Evolutionary conservation across 352 stramenopile species (phyloP).

Genomic region (Nothophytophthora sp.): DNA sequence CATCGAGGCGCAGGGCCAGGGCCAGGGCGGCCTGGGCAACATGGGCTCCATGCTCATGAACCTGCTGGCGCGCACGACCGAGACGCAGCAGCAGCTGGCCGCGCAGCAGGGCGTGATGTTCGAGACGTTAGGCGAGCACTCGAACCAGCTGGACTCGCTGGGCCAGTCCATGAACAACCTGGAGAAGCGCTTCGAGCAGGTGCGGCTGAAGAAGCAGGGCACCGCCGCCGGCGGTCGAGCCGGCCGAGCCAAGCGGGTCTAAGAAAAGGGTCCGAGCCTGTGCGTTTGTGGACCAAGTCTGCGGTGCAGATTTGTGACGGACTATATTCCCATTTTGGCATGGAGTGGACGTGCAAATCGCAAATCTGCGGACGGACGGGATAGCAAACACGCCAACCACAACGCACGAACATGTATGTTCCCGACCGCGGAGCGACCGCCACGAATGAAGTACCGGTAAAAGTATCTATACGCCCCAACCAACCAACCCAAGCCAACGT

Average conservation of each 20-base stretch:
- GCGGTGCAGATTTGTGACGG: too few species aligned
- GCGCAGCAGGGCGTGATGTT: constrained; percentile 89
- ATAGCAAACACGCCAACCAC: too few species aligned
- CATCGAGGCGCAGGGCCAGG: constrained; percentile 64
- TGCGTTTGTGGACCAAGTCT: too few species aligned
- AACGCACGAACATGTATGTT: too few species aligned
- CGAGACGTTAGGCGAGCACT: constrained; percentile 84
- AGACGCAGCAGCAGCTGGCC: constrained; percentile 86
- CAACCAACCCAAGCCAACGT: constrained; percentile 23
- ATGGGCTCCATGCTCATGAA: constrained; percentile 91
- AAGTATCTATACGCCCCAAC: constrained; percentile 37
- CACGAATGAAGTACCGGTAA: constrained; percentile 37
- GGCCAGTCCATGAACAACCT: constrained; percentile 74
- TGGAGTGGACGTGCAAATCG: too few species aligned
- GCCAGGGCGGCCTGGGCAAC: constrained; percentile 69
- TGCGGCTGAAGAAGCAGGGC: constrained; percentile 63
- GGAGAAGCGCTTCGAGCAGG: constrained; percentile 78
- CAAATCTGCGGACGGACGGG: too few species aligned
- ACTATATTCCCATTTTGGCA: too few species aligned
- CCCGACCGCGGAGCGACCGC: constrained; percentile 7
- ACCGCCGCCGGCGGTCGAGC: constrained; percentile 19
- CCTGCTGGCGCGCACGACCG: constrained; percentile 75
- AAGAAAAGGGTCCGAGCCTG: too few species aligned
- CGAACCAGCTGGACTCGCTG: constrained; percentile 75
- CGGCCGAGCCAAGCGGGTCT: constrained; percentile 30